These are phyloP conservation scores for Flaveria floridana DNA, from an alignment of 140 eudicot genomes.

Conservation along the genomic window DNA sequence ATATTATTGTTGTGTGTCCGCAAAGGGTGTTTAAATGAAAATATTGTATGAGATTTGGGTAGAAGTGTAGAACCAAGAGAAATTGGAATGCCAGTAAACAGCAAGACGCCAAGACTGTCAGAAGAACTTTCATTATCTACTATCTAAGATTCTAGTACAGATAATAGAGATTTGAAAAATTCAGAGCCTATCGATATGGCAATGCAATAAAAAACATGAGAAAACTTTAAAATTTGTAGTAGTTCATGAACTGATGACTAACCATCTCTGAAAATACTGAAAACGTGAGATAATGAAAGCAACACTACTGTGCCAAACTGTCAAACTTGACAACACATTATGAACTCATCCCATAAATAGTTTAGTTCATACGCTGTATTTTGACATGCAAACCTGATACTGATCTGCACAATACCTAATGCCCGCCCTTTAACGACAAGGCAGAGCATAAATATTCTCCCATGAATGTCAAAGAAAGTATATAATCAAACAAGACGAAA, in stretches of 20 bases:
- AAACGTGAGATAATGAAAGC: background rate
- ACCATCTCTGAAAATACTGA: background rate
- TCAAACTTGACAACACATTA: background rate
- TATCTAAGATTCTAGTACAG: background rate
- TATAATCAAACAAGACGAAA: background rate
- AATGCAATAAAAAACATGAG: background rate
- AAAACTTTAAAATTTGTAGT: background rate
- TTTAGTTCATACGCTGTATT: background rate
- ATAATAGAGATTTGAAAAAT: background rate
- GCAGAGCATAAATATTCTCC: background rate
- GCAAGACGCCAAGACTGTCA: background rate
- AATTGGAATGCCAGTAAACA: background rate
- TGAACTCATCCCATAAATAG: background rate
- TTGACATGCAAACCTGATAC: background rate
- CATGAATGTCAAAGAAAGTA: background rate
- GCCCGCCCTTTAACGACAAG: background rate
- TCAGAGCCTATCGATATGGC: background rate
- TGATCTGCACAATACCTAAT: background rate
- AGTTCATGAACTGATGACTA: background rate
- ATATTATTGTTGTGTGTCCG: background rate
- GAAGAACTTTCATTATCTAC: background rate
- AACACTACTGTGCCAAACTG: background rate
- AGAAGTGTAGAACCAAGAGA: background rate
- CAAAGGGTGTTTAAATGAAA: background rate
- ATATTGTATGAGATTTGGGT: background rate